Conservation (phyloP, 2,329 filamentous ascomycete genomes). For the Raffaelea ambrosiae region DNA sequence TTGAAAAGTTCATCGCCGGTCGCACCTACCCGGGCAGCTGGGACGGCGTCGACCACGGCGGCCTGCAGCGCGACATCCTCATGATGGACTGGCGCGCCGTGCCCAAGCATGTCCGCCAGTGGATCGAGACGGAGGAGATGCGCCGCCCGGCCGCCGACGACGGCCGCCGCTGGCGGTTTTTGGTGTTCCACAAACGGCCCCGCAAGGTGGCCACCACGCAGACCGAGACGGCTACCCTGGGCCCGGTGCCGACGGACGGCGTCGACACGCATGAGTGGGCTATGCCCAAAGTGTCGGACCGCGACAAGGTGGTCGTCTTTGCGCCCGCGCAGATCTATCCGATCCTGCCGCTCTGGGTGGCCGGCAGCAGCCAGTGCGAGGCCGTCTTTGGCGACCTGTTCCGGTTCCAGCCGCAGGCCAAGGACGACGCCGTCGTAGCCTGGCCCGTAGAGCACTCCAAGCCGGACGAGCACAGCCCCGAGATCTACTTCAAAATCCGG, state of each 20-base stretch:
- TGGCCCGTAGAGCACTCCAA: slow-evolving; percentile 18
- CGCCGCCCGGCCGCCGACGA: slow-evolving; percentile 5
- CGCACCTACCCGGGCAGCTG: slow-evolving; percentile 29
- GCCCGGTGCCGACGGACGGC: slow-evolving; percentile 2
- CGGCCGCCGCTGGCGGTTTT: slow-evolving; percentile 11
- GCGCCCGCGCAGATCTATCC: slow-evolving; percentile 32
- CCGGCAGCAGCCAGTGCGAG: slow-evolving; percentile 22
- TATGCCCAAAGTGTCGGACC: slow-evolving; percentile 6
- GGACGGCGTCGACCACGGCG: slow-evolving; percentile 32
- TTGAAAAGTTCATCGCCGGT: slow-evolving; percentile 17
- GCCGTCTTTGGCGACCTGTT: slow-evolving; percentile 15
- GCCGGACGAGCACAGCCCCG: slow-evolving; percentile 12
- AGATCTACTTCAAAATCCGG: slow-evolving; percentile 18
- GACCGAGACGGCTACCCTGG: slow-evolving; percentile 15
- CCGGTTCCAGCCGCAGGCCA: slow-evolving; percentile 14
- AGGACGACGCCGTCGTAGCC: slow-evolving; percentile 17
- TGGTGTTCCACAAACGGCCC: slow-evolving; percentile 11
- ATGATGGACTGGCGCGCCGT: slow-evolving; percentile 27
- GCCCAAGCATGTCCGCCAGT: slow-evolving; percentile 23
- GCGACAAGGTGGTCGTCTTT: slow-evolving; percentile 26
- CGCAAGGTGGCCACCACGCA: slow-evolving; percentile 17
- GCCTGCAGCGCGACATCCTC: slow-evolving; percentile 25
- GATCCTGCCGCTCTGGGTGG: slow-evolving; percentile 30
- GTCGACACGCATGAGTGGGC: slow-evolving; percentile 4
- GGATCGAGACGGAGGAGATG: slow-evolving; percentile 23